Evolutionary conservation across 177 flowering plant genomes (phyloP), one percentile per base, ranked within the genome.

Genomic region (Tripterygium wilfordii): DNA sequence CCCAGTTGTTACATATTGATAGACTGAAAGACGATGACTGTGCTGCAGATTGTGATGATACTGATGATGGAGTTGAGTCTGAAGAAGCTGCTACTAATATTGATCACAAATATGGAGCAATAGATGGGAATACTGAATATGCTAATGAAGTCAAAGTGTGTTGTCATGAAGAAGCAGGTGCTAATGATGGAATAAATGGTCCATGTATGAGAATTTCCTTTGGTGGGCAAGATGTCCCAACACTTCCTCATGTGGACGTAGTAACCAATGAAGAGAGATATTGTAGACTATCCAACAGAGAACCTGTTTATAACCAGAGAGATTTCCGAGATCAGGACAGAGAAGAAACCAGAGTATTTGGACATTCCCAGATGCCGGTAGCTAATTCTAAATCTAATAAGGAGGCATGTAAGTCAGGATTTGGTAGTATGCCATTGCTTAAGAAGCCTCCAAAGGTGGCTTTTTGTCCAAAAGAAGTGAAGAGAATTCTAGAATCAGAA

Each of bases 381-480:
- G 56, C 43, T 49, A 37, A 27, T 24, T 48, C 53, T 45, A 22
- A 27, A 26, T 55, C 45, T 36, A 36, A 26, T 23, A 55, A 53
- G 37, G 66, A 65, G 51, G 48, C 10, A 46, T 45, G 13, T 18
- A 35, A 48, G 23, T 49, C 62, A 38, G 55, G 45, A 54, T 42
- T 40, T 43, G 67, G 58, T 21, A 41, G 46, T 35, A 16, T 42
- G 21, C 36, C 56, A 16, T 23, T 37, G 47, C 39, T 58, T 20
- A 76, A 63, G 51, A 76, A 62, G 33, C 69, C 71, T 10, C 69
- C 57, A 20, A 76, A 76, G 59, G 51, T 71, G 37, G 72, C 85
- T 12, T 76, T 76, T 60, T 73, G 85, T 50, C 79, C 81, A 9
- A 76, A 64, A 52, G 85, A 79, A 65, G 67, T 76, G 16, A 66